Base-by-base conservation (phyloP, 2,329 filamentous ascomycete genomes). In the Ascochyta clinopodiicola region DNA sequence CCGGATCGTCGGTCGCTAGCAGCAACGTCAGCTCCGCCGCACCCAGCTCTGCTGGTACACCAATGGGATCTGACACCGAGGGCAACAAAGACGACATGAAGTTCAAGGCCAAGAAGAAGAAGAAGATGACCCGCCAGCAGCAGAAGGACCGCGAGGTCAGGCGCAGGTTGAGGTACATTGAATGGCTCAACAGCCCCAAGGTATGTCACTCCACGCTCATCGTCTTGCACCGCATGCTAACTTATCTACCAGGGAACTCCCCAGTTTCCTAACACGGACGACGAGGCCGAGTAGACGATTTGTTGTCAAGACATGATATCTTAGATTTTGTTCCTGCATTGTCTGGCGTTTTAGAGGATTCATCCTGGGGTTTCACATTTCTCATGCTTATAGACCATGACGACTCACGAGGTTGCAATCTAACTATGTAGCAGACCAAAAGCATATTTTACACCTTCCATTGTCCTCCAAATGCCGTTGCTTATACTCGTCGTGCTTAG, bases 41-140 rank as follows among this genome's bases (percentile, higher is more conserved):
- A 2, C 70, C 73, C 21, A 74, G 70, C 55, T 72, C 84, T 1
- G 80, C 79, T 38, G 81, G 81, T 44, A 86, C 87, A 44, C 88
- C 89, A 2, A 88, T 87, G 56, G 94, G 92, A 80, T 90, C 86
- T 32, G 93, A 92, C n/a, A 86, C 83, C 0, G 94, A 98, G 78
- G 93, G 95, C 67, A 87, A 86, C 57, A 82, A 80, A 70, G 76
- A 89, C 77, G 84, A 82, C 57, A 85, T 99, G 83, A 94, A 96
- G 81, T 99, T 99, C 87, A 86, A 84, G 77, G 83, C 90, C 9
- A 95, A 93, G 85, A 89, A 89, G 80, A 97, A 97, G 92, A 96
- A 94, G 87, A 99, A 99, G 91, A 86, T 95, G 86, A 99, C 95
- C 53, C 91, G 96, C 82, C 92, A 92, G 79, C 92, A 99, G 78